Evolutionary conservation across 768 basidiomycete species (phyloP), one percentile per base, ranked within the genome.

Genomic region (Termitomyces sp.): DNA sequence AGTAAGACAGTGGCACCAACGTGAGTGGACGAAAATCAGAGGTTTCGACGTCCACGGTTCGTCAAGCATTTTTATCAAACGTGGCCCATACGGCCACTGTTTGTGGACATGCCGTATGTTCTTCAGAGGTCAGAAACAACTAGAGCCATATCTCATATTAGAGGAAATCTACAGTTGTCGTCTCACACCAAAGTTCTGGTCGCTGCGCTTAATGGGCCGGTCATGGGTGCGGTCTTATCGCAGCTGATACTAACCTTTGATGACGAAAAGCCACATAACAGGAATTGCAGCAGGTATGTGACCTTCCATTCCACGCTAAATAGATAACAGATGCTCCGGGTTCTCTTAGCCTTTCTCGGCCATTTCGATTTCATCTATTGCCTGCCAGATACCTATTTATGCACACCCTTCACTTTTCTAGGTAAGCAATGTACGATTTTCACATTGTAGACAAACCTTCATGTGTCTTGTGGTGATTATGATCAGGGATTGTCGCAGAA

Each of bases 361-460:
- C 81, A 87, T 59, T 88, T 89, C 59, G 89, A 91, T 69, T 87
- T 91, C 63, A 84, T 91, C 30, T 90, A 88, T 62, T 78, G 82
- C 27, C 68, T 89, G 59, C 82, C 85, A 2, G 73, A 76, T 57
- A 79, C 75, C 0, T 90, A 85, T 83, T 68, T 91, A 4, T 81
- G 82, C 37, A 76, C 84, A 0, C 88, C 87, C 0, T 90, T 91
- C 66, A 78, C 87, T 0, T 87, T 88, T 63, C 68, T 91, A 22
- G 88, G 62, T 61, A 49, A 60, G 58, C 9, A 15, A 39, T 15
- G 1, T 33, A 20, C 16, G 7, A 49, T 84, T 79, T 11, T 18
- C 8, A 31, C 47, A 20, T 65, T 39, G 18, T 59, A 61, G 30
- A 56, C n/a, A 39, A n/a, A 58, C 13, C 39, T 58, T 34, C 54